A percentile compares a stretch with the other conserved stretches of the same genome.
Evolutionary conservation across 257 asterid genomes (phyloP).

Genomic region (Linderniella brevidens): DNA sequence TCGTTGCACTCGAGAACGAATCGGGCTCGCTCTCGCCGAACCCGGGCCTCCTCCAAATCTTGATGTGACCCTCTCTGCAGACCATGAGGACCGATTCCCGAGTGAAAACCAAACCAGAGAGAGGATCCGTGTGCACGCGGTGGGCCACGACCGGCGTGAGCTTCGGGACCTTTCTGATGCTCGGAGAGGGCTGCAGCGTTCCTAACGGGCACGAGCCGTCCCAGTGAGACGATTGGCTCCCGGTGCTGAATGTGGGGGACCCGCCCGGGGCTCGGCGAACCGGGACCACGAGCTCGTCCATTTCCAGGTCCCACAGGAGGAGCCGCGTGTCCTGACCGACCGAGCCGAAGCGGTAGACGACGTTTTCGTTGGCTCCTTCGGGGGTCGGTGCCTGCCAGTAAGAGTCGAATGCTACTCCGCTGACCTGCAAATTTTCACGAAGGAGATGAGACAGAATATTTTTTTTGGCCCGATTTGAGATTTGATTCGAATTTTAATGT

Average conservation of each 20-base stretch:
- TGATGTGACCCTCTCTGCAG: conserved; percentile 86
- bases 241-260: conserved; percentile 79
- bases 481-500: too few species aligned
- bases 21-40: conserved; percentile 45
- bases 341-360: conserved; percentile 92
- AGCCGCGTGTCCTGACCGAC: conserved; percentile 94
- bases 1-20: conserved; percentile 23
- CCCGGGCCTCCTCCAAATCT: conserved; percentile 87
- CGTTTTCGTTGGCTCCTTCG: conserved; percentile 66
- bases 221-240: conserved; percentile 96
- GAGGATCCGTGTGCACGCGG: conserved; percentile 94
- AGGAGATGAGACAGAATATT: too few species aligned
- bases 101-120: conserved; percentile 71
- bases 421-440: conserved; percentile 39
- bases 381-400: conserved; percentile 83
- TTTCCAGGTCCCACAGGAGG: conserved; percentile 93
- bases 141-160: conserved; percentile 75
- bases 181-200: conserved; percentile 75
- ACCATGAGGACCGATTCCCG: conserved; percentile 71
- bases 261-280: conserved; percentile 92
- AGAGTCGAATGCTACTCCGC: conserved; percentile 96
- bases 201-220: conserved; percentile 69
- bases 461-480: too few species aligned
- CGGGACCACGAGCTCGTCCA: conserved; percentile 96
- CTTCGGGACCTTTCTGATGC: conserved; percentile 81